phyloP scores from a whole-genome alignment of 768 basidiomycete species.

The Tricholoma saponaceum region DNA sequence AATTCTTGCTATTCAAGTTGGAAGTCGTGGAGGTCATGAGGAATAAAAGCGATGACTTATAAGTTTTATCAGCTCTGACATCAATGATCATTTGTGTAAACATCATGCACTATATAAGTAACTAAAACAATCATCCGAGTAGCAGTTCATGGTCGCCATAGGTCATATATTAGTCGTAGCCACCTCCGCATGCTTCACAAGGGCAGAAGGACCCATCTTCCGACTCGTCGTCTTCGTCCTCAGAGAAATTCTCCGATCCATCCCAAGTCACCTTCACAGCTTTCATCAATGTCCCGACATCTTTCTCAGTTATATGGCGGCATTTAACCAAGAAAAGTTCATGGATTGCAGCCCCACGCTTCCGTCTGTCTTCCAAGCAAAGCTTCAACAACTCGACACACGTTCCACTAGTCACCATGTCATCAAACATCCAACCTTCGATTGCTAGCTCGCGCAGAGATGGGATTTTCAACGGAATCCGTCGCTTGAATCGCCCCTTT shows the following conservation, averaged over 20 bases:
- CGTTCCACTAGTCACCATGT: background rate
- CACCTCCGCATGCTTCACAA: too few relatives aligned
- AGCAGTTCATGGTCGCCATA: too few relatives aligned
- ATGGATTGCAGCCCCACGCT: background rate
- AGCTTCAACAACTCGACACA: background rate
- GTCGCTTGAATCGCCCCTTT: background rate
- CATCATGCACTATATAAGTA: too few relatives aligned
- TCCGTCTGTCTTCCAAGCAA: background rate
- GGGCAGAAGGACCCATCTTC: too few relatives aligned
- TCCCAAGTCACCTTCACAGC: background rate
- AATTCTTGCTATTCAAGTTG: too few relatives aligned
- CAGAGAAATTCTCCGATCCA: background rate
- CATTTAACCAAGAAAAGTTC: background rate
- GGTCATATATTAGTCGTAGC: too few relatives aligned
- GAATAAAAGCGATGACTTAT: too few relatives aligned
- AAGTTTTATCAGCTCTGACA: too few relatives aligned
- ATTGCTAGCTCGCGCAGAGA: background rate
- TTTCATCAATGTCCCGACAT: background rate
- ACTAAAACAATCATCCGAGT: too few relatives aligned
- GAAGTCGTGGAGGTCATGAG: too few relatives aligned
- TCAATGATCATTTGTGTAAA: too few relatives aligned
- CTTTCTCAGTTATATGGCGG: background rate
- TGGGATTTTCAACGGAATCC: background rate
- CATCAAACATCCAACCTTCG: background rate
- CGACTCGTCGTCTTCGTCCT: background rate